Evolutionary conservation across 495 filamentous ascomycete species (phyloP), one percentile per base, ranked within the genome.

Genomic region (Glonium stellatum): DNA sequence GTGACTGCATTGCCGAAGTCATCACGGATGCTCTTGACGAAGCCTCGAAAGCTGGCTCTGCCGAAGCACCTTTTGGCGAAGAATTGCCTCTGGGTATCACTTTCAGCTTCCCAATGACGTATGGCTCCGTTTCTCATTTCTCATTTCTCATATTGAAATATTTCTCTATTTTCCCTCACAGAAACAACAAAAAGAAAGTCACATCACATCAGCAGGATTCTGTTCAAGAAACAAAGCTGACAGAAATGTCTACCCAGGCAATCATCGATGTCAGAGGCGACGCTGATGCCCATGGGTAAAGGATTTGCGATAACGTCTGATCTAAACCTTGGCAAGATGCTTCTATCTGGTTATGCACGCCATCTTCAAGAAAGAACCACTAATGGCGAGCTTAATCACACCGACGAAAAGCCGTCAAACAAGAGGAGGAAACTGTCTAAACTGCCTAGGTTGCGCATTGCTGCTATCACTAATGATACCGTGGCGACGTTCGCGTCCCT

Each of bases 271-370:
- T 78, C 86, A 15, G 82, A 90, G 60, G 89, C 89, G 10, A 87
- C 84, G 5, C 72, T 95, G 41, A 90, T 90, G 86, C 80, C 86
- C 5, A 92, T 92, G 88, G 89, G 89, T 31, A 92, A 95, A 73
- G 89, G 89, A 22, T 95, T 92, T 63, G 84, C 86, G 31, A 87
- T 92, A 47, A 84, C 81, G 0, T 84, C 83, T 1, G 80, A 87
- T 42, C 76, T 89, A 23, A 83, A 92, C 62, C 81, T 95, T 13
- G 84, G 82, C 10, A 79, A 82, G 18, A 84, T 88, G 59, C 76
- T 95, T 12, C 68, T 83, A 1, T 72, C 76, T 42, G 89, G 87
- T 0, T 92, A 92, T 66, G 82, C 85, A 55, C 79, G 78, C 37
- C 80, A 83, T 62, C 76, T 78, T 21, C 70, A 71, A 31, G 75